Evolutionary conservation across 2,329 filamentous ascomycete species (phyloP).

Genomic region (Neonectria hederae): DNA sequence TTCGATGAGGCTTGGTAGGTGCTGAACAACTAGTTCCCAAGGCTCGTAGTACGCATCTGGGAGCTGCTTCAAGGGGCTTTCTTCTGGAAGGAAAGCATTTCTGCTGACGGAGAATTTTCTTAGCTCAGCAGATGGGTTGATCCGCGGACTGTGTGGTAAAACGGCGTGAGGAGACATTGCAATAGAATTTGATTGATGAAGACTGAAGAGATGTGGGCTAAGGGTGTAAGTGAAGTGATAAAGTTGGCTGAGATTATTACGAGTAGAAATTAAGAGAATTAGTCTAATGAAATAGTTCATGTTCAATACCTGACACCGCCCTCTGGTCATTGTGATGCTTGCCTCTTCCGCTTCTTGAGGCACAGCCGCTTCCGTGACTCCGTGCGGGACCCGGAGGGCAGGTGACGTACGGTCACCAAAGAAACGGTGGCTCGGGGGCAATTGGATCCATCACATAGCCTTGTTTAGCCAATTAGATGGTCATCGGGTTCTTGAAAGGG

Average conservation of each 20-base stretch:
- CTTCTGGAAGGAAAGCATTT: slow-evolving; percentile 81
- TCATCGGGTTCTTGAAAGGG: slow-evolving; percentile 2
- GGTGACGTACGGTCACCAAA: background rate
- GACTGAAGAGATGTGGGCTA: background rate
- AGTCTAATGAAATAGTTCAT: slow-evolving; percentile 17
- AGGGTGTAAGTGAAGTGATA: background rate
- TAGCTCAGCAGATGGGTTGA: slow-evolving; percentile 42
- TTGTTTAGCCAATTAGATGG: slow-evolving; percentile 2
- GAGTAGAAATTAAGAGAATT: slow-evolving; percentile 7
- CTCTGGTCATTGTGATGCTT: background rate
- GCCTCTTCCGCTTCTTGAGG: slow-evolving; percentile 1
- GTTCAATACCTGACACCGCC: background rate
- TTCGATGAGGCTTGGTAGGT: slow-evolving; percentile 74
- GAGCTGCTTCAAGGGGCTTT: slow-evolving; percentile 72
- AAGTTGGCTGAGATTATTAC: slow-evolving; percentile 1
- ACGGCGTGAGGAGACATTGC: slow-evolving; percentile 57
- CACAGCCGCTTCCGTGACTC: slow-evolving; percentile 13
- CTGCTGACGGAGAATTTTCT: slow-evolving; percentile 52
- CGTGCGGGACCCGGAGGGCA: slow-evolving; percentile 5
- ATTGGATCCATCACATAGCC: background rate
- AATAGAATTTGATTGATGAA: background rate
- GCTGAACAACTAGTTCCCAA: slow-evolving; percentile 78
- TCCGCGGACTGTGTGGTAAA: slow-evolving; percentile 25
- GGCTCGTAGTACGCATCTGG: slow-evolving; percentile 78
- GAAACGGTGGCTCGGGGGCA: background rate